Evolutionary conservation across 1,284 basidiomycete genomes (phyloP), one percentile per base, ranked within the genome.

Genomic region (Inonotus obliquus): DNA sequence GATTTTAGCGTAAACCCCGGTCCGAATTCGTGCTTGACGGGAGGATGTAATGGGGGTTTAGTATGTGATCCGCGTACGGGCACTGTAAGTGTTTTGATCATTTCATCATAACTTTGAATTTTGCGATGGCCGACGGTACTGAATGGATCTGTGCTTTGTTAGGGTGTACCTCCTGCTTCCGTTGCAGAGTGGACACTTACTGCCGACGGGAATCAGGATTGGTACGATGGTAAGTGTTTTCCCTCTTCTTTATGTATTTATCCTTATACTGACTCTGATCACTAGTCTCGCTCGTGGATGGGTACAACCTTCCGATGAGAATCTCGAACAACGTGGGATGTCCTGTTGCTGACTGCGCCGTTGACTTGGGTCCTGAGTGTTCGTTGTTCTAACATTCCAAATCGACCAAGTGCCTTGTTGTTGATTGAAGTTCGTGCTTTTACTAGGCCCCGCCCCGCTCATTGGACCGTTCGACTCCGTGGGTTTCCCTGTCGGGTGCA

Each of bases 101-200:
- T 6, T 59, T 19, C 23, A 17, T 37, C 6, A 52, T 37, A 17
- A n/a, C 17, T 25, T 52, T 27, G 13, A 25, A 21, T 51, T 27
- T 11, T 21, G n/a, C n/a, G n/a, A n/a, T n/a, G n/a, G n/a, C n/a
- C n/a, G 14, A 39, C 29, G 13, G n/a, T 11, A 11, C 51, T 25
- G 11, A 14, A 6, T 14, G 4, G 21, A 21, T 29, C 38, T 14
- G 49, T 29, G n/a, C 17, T 4, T 14, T 45, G 14, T 17, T 38
- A 74, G 79, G 82, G 85, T 63, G 79, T 85, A 13, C 83, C 85
- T 41, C 85, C 85, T 57, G 84, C 80, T 4, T 78, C 79, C 17
- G 72, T 86, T 32, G 84, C 83, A 3, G 83, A 86, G 66, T 86
- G 77, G 70, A 86, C 81, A 14, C 72, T 87, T 6, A 60, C 67